Conservation (phyloP, 768 basidiomycete species). For the Pholiota microspora region DNA sequence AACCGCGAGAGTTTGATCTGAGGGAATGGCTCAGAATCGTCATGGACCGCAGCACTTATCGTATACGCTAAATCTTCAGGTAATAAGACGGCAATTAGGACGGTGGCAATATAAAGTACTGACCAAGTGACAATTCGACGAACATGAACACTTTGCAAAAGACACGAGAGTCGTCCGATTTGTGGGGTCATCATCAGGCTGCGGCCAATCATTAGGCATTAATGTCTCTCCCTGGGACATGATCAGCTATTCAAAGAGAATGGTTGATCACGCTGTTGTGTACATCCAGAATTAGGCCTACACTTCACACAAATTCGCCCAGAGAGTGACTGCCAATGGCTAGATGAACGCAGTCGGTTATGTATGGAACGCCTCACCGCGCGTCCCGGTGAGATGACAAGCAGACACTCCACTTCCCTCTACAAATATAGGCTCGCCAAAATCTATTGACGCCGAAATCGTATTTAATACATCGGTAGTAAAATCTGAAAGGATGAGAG, state of each 20-base stretch:
- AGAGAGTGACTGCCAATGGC: conserved; percentile 12
- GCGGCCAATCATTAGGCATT: conserved; percentile 1
- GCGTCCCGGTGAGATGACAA: conserved; percentile 1
- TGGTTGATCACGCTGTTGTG: conserved; percentile 3
- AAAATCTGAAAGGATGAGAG: conserved; percentile 11
- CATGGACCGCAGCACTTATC: not conserved
- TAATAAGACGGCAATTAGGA: not conserved
- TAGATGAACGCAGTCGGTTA: conserved; percentile 10
- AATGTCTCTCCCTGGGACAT: not conserved
- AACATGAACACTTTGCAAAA: conserved; percentile 3
- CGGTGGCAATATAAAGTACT: not conserved
- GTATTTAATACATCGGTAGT: conserved; percentile 19
- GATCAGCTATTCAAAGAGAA: conserved; percentile 8
- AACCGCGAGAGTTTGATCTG: conserved; percentile 10
- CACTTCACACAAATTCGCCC: conserved; percentile 10
- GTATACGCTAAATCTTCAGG: not conserved
- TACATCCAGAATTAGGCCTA: conserved; percentile 7
- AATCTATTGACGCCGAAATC: conserved; percentile 13
- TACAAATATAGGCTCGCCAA: conserved; percentile 20
- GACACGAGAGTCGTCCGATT: not conserved
- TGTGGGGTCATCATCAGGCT: conserved; percentile 8
- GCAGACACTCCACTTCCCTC: conserved; percentile 7
- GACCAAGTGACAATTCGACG: conserved; percentile 7
- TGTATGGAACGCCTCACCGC: conserved; percentile 14
- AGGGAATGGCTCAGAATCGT: not conserved